Base-by-base conservation (phyloP, 2,329 filamentous ascomycete genomes). In the Colletotrichum magnum region DNA sequence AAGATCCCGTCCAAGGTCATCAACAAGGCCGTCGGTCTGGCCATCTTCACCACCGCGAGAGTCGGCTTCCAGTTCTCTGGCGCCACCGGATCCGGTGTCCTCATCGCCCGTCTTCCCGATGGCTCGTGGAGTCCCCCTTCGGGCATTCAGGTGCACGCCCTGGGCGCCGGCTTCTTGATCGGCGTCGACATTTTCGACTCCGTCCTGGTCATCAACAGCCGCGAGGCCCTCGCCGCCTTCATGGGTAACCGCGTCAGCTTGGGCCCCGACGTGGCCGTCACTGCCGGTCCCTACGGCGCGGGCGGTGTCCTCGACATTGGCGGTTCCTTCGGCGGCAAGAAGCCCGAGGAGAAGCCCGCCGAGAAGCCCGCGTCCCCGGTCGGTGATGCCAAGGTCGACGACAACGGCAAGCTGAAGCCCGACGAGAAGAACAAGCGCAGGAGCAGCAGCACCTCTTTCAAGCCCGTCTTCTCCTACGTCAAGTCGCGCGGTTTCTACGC, bases 161-260 rank as follows among this genome's bases (percentile, higher is more conserved):
- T 93, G 1, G 93, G 92, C 4, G 87, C 94, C 1, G 94, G 94
- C 0, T 94, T 97, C 77, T 86, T 95, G 69, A 88, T 93, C 1
- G 94, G 94, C 13, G 87, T 95, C 13, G 94, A 97, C 78, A 94
- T 97, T 32, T 97, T 96, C 81, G 94, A 97, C 78, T 96, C 93
- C 74, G 93, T 97, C 3, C 89, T 94, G 26, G 92, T 97, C 43
- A 94, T 97, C 79, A 97, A 97, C 81, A 93, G 88, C 4, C 85
- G 88, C 50, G 87, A 93, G 73, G 94, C 94, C 0, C 83, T 97
- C 50, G 88, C 92, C 16, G 92, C 93, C 0, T 97, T 97, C 79
- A 92, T 91, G 69, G 89, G 89, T 67, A 86, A 93, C 1, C 88
- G 94, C 15, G 90, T 93, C 72, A 95, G 92, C 1, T 81, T 97